Evolutionary conservation across 106 monocot species (phyloP), one percentile per base, ranked within the genome.

Genomic region (Platanthera zijinensis): DNA sequence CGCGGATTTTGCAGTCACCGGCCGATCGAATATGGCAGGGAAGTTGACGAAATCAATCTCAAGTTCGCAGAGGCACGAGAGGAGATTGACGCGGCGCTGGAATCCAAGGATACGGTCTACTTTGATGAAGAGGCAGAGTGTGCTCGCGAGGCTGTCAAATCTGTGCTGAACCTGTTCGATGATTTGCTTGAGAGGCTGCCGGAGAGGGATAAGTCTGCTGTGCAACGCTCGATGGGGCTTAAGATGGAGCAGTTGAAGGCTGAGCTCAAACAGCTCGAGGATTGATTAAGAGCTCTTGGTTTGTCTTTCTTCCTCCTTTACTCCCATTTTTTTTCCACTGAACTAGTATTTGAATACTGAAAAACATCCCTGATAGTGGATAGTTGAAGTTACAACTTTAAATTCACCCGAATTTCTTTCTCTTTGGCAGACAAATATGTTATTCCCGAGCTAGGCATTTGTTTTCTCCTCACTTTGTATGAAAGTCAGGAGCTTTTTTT

Each of bases 181-280:
- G 86, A 80, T 13, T 78, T 99, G 73, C 86, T 94, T 18, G 81
- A 28, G 51, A 86, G 80, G 77, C 57, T 99, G 45, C 85, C 87
- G 46, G 92, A 94, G 70, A 87, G 80, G 75, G 92, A 94, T 39
- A 80, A 80, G 62, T 71, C 49, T 57, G 80, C 82, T 46, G 7
- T 99, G 86, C 84, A 86, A 64, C 61, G 94, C 39, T 99, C 94
- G 8, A 99, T 99, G 97, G 94, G 97, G 57, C 91, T 99, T n/a
- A 99, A 99, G 88, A 94, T 94, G 45, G 92, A 99, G 78, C 97
- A 99, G 85, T 78, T 99, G 17, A 99, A 99, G 82, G 97, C 97
- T 10, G 94, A 99, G 85, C 84, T 99, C 80, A 77, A 81, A 51
- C 94, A 99, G 77, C 70, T 99, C 21, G 82, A 99, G 49, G 94